Conservation (phyloP, 73 alveolate species). For the Urostyla sp. region DNA sequence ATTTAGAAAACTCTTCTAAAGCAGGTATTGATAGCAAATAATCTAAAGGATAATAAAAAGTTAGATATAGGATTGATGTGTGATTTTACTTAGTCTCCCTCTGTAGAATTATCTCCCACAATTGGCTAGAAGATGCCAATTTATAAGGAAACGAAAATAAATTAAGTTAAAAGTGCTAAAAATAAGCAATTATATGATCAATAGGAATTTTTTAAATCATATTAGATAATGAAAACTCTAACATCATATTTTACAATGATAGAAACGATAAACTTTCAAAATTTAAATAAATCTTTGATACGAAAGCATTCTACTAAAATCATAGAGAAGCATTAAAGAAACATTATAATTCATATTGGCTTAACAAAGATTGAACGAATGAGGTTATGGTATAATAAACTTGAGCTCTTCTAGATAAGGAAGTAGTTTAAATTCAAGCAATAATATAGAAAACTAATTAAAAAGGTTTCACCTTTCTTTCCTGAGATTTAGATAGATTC, state of each 20-base stretch:
- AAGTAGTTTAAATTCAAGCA: not conserved
- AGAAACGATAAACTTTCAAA: slow-evolving; percentile 1
- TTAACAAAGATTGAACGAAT: slow-evolving; percentile 35
- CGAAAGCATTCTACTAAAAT: not conserved
- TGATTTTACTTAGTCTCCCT: not conserved
- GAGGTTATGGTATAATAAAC: slow-evolving; percentile 37
- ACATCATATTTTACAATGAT: slow-evolving; percentile 32
- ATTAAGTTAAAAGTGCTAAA: not conserved
- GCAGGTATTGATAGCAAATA: too few species aligned
- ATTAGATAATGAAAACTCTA: not conserved
- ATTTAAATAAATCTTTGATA: not conserved
- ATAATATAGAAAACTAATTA: slow-evolving; percentile 21
- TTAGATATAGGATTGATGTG: not conserved
- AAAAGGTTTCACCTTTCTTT: not conserved
- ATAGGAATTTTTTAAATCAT: not conserved
- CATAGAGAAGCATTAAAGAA: slow-evolving; percentile 11
- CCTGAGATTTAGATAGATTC: slow-evolving; percentile 21
- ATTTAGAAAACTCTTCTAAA: too few species aligned
- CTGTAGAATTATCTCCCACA: not conserved
- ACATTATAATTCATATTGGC: not conserved
- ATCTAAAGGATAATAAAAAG: too few species aligned
- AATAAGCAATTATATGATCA: not conserved
- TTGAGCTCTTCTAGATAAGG: not conserved
- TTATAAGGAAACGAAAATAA: not conserved
- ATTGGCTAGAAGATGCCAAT: not conserved